phyloP scores from a whole-genome alignment of 768 basidiomycete genomes.

The Russula sp. region DNA sequence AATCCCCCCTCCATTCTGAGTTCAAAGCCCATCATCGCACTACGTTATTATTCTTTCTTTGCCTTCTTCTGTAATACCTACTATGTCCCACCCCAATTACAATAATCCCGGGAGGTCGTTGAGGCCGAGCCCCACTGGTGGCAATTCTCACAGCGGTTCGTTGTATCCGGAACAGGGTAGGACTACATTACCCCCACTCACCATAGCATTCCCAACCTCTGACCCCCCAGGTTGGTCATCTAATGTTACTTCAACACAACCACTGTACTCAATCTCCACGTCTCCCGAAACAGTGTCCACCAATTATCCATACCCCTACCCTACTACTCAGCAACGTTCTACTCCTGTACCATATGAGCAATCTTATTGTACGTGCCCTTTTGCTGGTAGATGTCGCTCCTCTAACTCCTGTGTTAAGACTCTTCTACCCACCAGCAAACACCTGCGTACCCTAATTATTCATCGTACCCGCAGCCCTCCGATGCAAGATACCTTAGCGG shows the following conservation, averaged over 20 bases:
- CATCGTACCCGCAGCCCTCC: background rate
- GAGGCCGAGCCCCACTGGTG: conserved; percentile 10
- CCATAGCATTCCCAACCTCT: conserved; percentile 19
- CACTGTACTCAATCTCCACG: conserved; percentile 13
- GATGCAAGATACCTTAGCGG: conserved; percentile 4
- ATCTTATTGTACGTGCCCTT: conserved; percentile 8
- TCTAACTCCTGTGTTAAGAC: conserved; percentile 9
- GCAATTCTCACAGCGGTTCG: conserved; percentile 21
- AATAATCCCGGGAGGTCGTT: conserved; percentile 13
- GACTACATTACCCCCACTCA: conserved; percentile 21
- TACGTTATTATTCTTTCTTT: conserved; percentile 19
- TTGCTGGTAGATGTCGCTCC: background rate
- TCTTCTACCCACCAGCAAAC: conserved; percentile 6
- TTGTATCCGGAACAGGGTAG: conserved; percentile 21
- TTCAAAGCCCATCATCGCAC: conserved; percentile 7
- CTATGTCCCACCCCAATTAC: conserved; percentile 21
- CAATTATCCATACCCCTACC: conserved; percentile 6
- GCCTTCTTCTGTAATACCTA: conserved; percentile 22
- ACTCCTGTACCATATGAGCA: conserved; percentile 10
- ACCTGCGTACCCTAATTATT: conserved; percentile 4
- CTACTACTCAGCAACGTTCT: conserved; percentile 11
- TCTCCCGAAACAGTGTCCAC: conserved; percentile 11
- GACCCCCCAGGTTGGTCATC: conserved; percentile 20
- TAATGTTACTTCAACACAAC: conserved; percentile 11
- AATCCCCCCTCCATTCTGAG: conserved; percentile 1